These are phyloP conservation scores for Candida montana DNA, from an alignment of 805 yeast genomes.

Conservation along the genomic window DNA sequence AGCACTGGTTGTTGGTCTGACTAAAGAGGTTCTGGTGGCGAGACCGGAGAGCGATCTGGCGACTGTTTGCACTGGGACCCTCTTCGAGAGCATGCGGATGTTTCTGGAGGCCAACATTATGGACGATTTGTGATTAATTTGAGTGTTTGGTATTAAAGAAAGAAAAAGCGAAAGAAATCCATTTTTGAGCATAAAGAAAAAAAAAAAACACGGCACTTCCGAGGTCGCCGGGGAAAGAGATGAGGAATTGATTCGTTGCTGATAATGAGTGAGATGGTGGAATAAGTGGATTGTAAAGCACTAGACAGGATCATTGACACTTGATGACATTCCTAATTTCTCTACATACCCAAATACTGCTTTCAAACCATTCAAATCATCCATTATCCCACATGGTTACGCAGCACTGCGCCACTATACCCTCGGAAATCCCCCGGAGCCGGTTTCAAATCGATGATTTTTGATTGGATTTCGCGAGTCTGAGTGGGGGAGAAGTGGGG, in stretches of 20 bases:
- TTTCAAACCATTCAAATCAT: no score
- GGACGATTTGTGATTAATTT: no score
- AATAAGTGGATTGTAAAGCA: no score
- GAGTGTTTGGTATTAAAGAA: no score
- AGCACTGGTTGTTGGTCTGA: no score
- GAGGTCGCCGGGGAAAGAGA: not conserved
- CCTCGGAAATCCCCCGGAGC: slow-evolving; percentile 11
- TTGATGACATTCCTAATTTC: no score
- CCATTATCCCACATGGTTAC: no score
- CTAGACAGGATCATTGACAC: no score
- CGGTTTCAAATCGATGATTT: slow-evolving; percentile 10
- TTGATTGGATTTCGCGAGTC: slow-evolving; percentile 7
- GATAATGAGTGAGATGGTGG: not conserved
- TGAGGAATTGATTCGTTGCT: no score
- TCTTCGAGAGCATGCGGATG: slow-evolving; percentile 10
- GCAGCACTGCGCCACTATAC: not conserved
- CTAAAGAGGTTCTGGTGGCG: slow-evolving; percentile 6
- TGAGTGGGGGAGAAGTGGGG: not conserved
- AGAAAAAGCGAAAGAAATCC: not conserved
- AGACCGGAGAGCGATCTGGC: slow-evolving; percentile 11
- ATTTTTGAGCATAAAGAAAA: not conserved
- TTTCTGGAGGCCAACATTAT: slow-evolving; percentile 17
- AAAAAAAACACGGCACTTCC: slow-evolving; percentile 1
- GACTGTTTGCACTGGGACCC: slow-evolving; percentile 9
- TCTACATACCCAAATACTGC: no score